phyloP scores from a whole-genome alignment of 371 early-diverging fungal genomes.

The Dipsacomyces acuminosporus region DNA sequence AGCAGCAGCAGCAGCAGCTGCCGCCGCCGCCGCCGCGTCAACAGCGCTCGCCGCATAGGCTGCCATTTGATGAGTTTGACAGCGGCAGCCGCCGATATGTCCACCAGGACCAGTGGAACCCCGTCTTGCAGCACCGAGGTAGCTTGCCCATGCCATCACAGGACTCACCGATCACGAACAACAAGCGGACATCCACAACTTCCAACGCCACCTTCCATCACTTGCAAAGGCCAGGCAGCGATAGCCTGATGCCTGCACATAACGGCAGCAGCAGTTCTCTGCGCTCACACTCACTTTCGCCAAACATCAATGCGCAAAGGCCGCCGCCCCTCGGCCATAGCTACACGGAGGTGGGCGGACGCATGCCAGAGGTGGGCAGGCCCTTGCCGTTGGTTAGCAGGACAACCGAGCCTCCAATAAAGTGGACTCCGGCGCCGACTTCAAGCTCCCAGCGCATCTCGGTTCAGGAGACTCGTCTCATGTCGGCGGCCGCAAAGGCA shows the following conservation, averaged over 20 bases:
- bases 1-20: not conserved
- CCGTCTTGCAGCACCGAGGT: too few species aligned
- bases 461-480: slow-evolving; percentile 24
- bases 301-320: not conserved
- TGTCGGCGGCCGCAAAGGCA: slow-evolving; percentile 39
- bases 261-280: too few species aligned
- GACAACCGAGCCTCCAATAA: not conserved
- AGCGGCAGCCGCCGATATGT: too few species aligned
- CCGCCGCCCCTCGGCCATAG: not conserved
- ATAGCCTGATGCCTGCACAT: too few species aligned
- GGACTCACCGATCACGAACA: too few species aligned
- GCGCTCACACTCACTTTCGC: not conserved
- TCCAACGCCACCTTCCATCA: too few species aligned
- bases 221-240: too few species aligned
- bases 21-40: not conserved
- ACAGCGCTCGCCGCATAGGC: not conserved
- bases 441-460: slow-evolving; percentile 28
- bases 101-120: too few species aligned
- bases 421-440: slow-evolving; percentile 30
- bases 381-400: too few species aligned
- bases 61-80: not conserved
- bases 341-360: not conserved
- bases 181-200: too few species aligned
- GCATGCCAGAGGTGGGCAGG: too few species aligned
- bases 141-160: too few species aligned